Evolutionary conservation across 73 alveolate species (phyloP), one percentile per base, ranked within the genome.

Genomic region (Uronychia setigera): DNA sequence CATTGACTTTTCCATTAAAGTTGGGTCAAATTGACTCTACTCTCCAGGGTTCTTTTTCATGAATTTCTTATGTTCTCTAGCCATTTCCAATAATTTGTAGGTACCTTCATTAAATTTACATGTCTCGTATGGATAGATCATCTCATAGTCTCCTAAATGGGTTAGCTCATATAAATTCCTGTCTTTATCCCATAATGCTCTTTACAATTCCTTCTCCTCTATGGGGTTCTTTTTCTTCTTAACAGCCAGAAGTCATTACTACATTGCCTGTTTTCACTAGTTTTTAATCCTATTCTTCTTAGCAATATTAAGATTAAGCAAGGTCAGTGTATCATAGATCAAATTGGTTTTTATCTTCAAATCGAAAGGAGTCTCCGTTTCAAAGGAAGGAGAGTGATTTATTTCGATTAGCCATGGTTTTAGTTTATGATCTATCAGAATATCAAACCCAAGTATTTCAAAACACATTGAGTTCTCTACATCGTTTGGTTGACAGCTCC

Each of bases 391-490:
- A 0, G 92, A 79, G 74, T 88, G 57, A 59, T 88, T 88, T 0
- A 88, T 91, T 78, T 88, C 94, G 31, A 88, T 31, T 0, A 88
- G 59, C 87, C 88, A 83, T 0, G 94, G 94, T 29, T 77, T 88
- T 13, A 78, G 84, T 31, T 58, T 83, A 29, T 46, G 33, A 60
- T 88, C 94, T 27, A 88, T 46, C 75, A 88, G 29, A 25, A 88
- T 82, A 31, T 88, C 94, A 78, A 88, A 88, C 0, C 94, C 94
- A 30, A 88, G 81, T 32, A 89, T 30, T 46, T 89, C 80, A 35
- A 89, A 89, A 80, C 95, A 89, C 87, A 89, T 85, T 29, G 91
- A 84, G 59, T 74, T 89, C 26, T 89, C 95, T 0, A 80, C 30
- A 74, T 79, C 86, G 1, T 89, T 87, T 0, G 96, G 91, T 58